Evolutionary conservation across 179 eudicot species (phyloP), one percentile per base, ranked within the genome.

Genomic region (Beta corolliflora): DNA sequence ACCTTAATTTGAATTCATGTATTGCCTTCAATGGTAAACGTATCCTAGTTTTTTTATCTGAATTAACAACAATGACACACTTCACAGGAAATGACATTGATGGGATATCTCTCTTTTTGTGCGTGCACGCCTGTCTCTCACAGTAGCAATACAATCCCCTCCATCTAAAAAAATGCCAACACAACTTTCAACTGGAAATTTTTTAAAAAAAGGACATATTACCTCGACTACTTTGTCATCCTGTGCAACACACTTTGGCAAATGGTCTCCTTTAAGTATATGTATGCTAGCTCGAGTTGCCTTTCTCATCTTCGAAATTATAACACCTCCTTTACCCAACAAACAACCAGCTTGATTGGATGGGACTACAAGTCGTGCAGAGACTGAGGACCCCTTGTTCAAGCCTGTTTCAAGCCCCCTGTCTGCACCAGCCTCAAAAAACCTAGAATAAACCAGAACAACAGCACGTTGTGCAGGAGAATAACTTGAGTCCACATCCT

Each of bases 391-490:
- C 53, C 83, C 83, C 73, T 83, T 84, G 81, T 60, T 83, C 71
- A 84, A 73, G 82, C 88, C 85, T 59, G 81, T 82, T 60, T 86
- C 92, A 7, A 83, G 81, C 70, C 92, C 90, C 81, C 87, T 93
- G 55, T 84, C 93, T 53, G 73, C 65, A 73, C 86, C 89, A 75
- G 89, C 87, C 67, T 89, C 96, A 71, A 88, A 71, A 79, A 84
- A 89, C 79, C 91, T 89, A 72, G 85, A 82, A 79, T 91, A 93
- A 81, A 93, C 90, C 81, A 87, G 87, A 87, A 91, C 58, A 29
- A 87, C 85, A 1, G 95, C 98, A 75, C 89, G 92, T 83, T 95
- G 95, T 31, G 95, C 98, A 74, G 97, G 88, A 69, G 98, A 92
- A 86, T 81, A 84, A 31, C 75, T 77, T 71, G 93, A 87, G 53